Base-by-base conservation (phyloP, 2,329 filamentous ascomycete genomes). In the Diaporthe sp. region DNA sequence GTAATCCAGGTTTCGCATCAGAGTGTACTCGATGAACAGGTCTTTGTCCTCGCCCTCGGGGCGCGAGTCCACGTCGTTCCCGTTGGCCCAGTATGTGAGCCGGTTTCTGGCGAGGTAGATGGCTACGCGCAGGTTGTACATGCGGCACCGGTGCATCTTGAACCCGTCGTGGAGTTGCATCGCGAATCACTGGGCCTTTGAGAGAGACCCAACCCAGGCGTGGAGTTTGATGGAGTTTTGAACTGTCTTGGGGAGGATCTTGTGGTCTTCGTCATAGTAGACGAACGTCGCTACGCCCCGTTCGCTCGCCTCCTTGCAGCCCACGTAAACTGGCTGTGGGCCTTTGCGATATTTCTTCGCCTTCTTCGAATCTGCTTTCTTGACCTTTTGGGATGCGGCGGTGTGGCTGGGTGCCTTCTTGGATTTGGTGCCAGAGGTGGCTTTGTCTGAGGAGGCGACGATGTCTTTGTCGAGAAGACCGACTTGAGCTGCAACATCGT, bases 211-310 rank as follows among this genome's bases (percentile, higher is more conserved):
- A 1, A 10, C 3, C 15, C 2, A 4, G 7, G 8, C 17, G 20
- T 34, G 3, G 8, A 37, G 15, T 12, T 31, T 58, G 20, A 58
- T 10, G 17, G 8, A 22, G 1, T 37, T 10, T 15, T 31, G 15
- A 31, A 6, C 31, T 22, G 2, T 4, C 9, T 7, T 9, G 3
- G 55, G 28, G 3, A 58, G 8, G 8, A 34, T 5, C 5, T 13
- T 10, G 28, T 58, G 55, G 17, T 37, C 4, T 12, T 5, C 15
- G 17, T 58, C 55, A 1, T 58, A 58, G 31, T 20, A 58, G 1
- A 3, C 17, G 1, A 58, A 58, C 5, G 17, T 37, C 4, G 4
- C 31, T 2, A 1, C 3, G 2, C 20, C 55, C 0, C 9, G 1
- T 39, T 39, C 37, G 10, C 10, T 39, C 17, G 7, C 28, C 55